Evolutionary conservation across 192 early-diverging fungal genomes (phyloP).

Genomic region (Lunasporangiospora selenospora): DNA sequence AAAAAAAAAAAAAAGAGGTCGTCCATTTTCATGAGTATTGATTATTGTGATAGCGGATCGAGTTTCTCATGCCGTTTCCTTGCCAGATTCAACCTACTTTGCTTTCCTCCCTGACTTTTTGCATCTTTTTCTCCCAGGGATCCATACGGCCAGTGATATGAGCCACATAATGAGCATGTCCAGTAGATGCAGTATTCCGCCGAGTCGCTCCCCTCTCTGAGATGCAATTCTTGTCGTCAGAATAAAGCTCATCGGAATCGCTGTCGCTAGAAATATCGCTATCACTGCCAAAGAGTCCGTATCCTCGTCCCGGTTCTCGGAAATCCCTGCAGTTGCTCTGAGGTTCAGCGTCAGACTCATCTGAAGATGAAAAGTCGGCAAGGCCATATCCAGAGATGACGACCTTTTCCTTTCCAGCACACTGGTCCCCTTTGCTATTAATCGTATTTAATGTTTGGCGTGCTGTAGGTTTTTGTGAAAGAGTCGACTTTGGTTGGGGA

Average conservation of each 20-base stretch:
- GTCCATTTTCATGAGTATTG: neutral
- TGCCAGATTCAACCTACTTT: no score
- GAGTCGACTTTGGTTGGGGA: conserved; percentile 4
- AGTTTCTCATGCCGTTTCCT: no score
- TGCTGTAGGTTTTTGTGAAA: neutral
- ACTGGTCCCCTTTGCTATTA: no score
- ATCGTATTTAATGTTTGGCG: conserved; percentile 1
- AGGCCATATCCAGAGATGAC: conserved; percentile 16
- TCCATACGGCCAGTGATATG: conserved; percentile 40
- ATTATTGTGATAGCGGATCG: no score
- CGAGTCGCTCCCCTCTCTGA: neutral
- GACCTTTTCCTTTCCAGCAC: no score
- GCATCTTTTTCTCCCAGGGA: conserved; percentile 29
- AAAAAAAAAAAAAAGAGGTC: neutral
- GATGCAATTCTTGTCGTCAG: neutral
- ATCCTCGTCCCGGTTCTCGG: neutral
- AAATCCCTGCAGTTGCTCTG: neutral
- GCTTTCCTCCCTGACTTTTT: conserved; percentile 24
- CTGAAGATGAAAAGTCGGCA: conserved; percentile 14
- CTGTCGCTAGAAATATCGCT: neutral
- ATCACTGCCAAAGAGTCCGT: neutral
- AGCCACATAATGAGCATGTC: conserved; percentile 43
- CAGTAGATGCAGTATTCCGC: no score
- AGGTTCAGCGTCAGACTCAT: conserved; percentile 6
- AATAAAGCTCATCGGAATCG: neutral